These are phyloP conservation scores for Colletotrichum coccodes DNA, from an alignment of 2,329 filamentous ascomycete species.

Conservation along the genomic window DNA sequence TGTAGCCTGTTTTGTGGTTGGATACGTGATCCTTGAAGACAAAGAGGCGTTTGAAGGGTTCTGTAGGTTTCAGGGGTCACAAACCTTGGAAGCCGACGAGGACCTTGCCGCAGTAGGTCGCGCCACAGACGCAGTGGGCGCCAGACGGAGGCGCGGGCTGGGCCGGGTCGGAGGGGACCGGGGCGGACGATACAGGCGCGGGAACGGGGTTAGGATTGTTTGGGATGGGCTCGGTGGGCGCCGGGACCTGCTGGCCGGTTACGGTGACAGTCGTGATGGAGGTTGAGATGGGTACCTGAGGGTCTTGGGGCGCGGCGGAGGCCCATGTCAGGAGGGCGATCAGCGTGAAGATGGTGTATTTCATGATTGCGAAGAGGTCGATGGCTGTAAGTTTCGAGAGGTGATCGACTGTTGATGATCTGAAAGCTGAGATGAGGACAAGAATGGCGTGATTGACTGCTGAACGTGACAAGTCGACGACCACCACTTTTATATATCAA, in stretches of 20 bases:
- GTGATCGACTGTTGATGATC: not conserved
- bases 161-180: not conserved
- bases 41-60: not conserved
- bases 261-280: conserved; percentile 25
- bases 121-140: conserved; percentile 52
- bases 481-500: conserved; percentile 22
- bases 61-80: not conserved
- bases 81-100: conserved; percentile 40
- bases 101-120: conserved; percentile 53
- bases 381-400: not conserved
- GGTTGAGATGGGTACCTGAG: conserved; percentile 10
- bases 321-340: conserved; percentile 8
- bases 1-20: conserved; percentile 27
- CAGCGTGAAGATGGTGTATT: conserved; percentile 13
- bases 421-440: not conserved
- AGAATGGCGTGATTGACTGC: conserved; percentile 5
- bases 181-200: not conserved
- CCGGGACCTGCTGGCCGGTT: not conserved
- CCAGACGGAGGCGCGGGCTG: conserved; percentile 31
- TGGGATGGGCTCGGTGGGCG: conserved; percentile 13
- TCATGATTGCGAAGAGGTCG: conserved; percentile 1
- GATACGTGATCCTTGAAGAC: not conserved
- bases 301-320: conserved; percentile 22
- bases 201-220: conserved; percentile 13
- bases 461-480: not conserved